These are phyloP conservation scores for Melampsora larici-populina DNA, from an alignment of 1,284 basidiomycete genomes.

Conservation along the genomic window DNA sequence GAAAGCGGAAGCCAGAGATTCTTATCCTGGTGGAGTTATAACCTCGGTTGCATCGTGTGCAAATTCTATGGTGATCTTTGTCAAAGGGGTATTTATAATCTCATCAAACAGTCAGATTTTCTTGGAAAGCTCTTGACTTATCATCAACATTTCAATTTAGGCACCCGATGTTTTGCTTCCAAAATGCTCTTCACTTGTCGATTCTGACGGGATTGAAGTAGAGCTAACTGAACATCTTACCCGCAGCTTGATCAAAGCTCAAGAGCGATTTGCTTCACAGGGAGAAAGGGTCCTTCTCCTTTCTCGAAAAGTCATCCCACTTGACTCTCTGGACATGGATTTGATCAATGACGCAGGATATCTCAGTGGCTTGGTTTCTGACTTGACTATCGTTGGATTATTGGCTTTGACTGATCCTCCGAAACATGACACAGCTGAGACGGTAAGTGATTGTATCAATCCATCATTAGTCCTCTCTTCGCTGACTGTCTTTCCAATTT, in stretches of 20 bases:
- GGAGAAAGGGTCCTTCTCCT: constrained; percentile 64
- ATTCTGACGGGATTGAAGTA: constrained; percentile 54
- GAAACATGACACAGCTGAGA: constrained; percentile 61
- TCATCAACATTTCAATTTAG: constrained; percentile 50
- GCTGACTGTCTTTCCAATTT: no score
- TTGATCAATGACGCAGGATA: constrained; percentile 54
- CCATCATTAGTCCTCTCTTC: no score
- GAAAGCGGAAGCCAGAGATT: neutral
- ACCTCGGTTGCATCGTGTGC: no score
- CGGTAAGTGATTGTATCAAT: constrained; percentile 50
- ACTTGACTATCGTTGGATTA: constrained; percentile 64
- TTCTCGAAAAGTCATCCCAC: constrained; percentile 54
- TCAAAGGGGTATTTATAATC: no score
- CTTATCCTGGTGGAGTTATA: constrained; percentile 1
- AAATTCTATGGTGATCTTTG: no score
- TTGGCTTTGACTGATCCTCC: constrained; percentile 67
- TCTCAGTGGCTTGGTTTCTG: constrained; percentile 49
- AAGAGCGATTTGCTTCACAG: constrained; percentile 61
- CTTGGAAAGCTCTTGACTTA: no score
- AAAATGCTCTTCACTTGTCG: constrained; percentile 49
- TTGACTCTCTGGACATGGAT: constrained; percentile 52
- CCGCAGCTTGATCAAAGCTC: constrained; percentile 54
- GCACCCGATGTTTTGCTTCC: constrained; percentile 63
- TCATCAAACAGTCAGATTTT: no score
- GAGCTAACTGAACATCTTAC: constrained; percentile 53